Base-by-base conservation (phyloP, 805 yeast species). In the Wickerhamiella cacticola region DNA sequence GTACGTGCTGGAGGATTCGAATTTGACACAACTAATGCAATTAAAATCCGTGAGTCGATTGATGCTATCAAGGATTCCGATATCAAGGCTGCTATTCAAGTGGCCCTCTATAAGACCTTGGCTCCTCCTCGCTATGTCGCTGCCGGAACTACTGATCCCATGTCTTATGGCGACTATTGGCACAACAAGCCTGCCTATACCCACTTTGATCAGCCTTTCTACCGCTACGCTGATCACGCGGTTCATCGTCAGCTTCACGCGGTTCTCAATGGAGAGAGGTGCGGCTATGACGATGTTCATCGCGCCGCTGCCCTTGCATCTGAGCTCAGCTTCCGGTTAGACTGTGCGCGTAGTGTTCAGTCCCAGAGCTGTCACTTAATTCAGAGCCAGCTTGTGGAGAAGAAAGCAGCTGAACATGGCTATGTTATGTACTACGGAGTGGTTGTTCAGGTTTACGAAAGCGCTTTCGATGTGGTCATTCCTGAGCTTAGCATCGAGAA, bases 321-420 rank as follows among this genome's bases (percentile, higher is more conserved):
- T 58, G 88, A 87, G 63, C 89, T 96, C 66, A 87, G 86, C 57
- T 92, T 89, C 72, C 87, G 88, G 65, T 85, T 87, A 61, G 97
- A 89, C 59, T 88, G 96, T 63, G 92, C 97, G 1, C 79, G 78
- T 53, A 76, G 76, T 52, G 96, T 96, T 1, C 97, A 89, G 65
- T 94, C 85, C 56, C 98, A 92, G 65, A 89, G 95, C 12, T 78
- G 88, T 48, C 98, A 92, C 62, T 70, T 92, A 53, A 29, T 31
- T n/a, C 44, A 55, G 16, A 82, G 89, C 49, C 94, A 87, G 62
- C 81, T 87, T 0, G 80, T 88, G 50, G 82, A 81, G 60, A 82
- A 78, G 36, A 75, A 84, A 74, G 67, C 78, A 21, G 69, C 76
- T 53, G 76, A 73, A 46, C 66, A 73, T 13, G 79, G 95, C 1